These are phyloP conservation scores for Cyclotella baltica DNA, from an alignment of 108 stramenopile species.

Conservation along the genomic window DNA sequence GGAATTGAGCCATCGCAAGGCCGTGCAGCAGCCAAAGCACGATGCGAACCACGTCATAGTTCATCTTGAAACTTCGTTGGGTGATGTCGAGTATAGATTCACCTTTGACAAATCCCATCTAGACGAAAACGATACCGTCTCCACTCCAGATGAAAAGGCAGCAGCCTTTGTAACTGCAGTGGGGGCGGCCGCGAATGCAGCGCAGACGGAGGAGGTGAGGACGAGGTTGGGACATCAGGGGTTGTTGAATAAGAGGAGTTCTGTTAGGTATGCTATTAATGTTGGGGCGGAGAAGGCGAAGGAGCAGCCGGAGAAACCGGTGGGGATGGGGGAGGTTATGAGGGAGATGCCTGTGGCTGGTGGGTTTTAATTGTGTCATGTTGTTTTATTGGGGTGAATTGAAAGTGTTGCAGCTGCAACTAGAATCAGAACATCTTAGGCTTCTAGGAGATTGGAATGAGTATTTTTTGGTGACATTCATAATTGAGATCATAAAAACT, in stretches of 20 bases:
- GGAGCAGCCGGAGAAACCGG: conserved; percentile 75
- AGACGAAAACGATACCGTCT: conserved; percentile 19
- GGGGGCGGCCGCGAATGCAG: conserved; percentile 32
- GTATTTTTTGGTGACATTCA: no score
- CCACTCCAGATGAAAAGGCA: conserved; percentile 1
- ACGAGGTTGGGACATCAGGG: conserved; percentile 76
- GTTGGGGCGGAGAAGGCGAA: conserved; percentile 73
- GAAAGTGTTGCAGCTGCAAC: no score
- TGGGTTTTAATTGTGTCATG: not conserved
- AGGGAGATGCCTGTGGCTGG: conserved; percentile 46
- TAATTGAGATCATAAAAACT: no score
- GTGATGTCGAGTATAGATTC: conserved; percentile 81
- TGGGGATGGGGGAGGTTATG: conserved; percentile 56
- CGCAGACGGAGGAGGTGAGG: conserved; percentile 44
- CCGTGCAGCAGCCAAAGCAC: conserved; percentile 41
- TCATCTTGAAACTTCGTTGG: conserved; percentile 63
- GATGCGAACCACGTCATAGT: conserved; percentile 45
- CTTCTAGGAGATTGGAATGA: no score
- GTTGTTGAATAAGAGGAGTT: conserved; percentile 63
- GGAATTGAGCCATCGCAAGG: conserved; percentile 62
- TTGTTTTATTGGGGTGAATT: not conserved
- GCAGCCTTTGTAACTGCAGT: conserved; percentile 57
- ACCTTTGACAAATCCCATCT: conserved; percentile 50
- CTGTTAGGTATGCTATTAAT: conserved; percentile 68
- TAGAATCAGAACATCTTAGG: no score